These are phyloP conservation scores for Naganishia sp. DNA, from an alignment of 1,284 basidiomycete species.

Conservation along the genomic window DNA sequence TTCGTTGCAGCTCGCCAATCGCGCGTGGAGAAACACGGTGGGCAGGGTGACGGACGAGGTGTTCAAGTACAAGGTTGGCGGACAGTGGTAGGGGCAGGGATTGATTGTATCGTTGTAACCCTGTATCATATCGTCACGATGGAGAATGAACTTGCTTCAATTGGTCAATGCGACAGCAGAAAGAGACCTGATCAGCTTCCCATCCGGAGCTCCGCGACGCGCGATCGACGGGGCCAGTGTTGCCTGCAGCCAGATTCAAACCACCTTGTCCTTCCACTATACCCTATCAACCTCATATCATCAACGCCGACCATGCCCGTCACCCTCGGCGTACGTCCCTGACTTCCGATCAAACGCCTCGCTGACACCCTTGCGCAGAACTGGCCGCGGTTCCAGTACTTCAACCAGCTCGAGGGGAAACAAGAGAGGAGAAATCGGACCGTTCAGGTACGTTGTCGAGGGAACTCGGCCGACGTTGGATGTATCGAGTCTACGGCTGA, in stretches of 20 bases:
- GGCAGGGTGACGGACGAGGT: slow-evolving; percentile 31
- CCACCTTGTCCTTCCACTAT: neutral
- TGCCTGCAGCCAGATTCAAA: too few relatives aligned
- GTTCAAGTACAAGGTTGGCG: slow-evolving; percentile 34
- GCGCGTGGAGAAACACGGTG: slow-evolving; percentile 30
- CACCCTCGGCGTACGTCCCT: slow-evolving; percentile 5
- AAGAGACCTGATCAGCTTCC: too few relatives aligned
- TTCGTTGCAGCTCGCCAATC: slow-evolving; percentile 4
- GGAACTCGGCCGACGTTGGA: too few relatives aligned
- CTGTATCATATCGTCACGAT: too few relatives aligned
- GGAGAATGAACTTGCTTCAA: too few relatives aligned
- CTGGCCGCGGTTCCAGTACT: slow-evolving; percentile 25
- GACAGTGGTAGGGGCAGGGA: slow-evolving; percentile 26
- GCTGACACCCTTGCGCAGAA: slow-evolving; percentile 1
- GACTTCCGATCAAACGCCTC: neutral
- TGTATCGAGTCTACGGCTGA: neutral
- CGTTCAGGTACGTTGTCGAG: slow-evolving; percentile 6
- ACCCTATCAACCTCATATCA: neutral
- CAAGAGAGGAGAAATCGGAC: slow-evolving; percentile 24
- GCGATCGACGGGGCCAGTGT: neutral
- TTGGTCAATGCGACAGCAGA: too few relatives aligned
- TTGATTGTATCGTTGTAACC: too few relatives aligned
- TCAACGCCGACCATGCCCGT: slow-evolving; percentile 13
- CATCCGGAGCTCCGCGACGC: neutral
- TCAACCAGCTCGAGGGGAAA: slow-evolving; percentile 22